Conservation (phyloP, 768 basidiomycete genomes). For the Zangia roseola region DNA sequence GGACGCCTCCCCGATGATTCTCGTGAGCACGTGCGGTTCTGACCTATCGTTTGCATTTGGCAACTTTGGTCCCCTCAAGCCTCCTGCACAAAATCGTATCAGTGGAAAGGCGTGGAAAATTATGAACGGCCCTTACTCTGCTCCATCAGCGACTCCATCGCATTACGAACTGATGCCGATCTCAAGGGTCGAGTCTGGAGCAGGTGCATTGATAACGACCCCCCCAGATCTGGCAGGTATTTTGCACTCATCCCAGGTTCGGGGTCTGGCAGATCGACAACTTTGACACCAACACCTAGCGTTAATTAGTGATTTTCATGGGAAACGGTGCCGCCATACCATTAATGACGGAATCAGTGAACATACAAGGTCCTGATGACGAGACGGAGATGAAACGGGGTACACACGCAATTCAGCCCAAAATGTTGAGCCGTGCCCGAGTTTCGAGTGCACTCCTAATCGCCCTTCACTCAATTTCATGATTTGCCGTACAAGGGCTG, state of each 20-base stretch:
- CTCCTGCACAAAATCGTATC: slow-evolving; percentile 36
- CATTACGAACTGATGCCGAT: slow-evolving; percentile 30
- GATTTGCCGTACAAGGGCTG: slow-evolving; percentile 77
- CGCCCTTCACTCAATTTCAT: slow-evolving; percentile 74
- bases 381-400: slow-evolving; percentile 11
- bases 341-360: slow-evolving; percentile 5
- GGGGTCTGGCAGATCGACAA: slow-evolving; percentile 33
- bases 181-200: slow-evolving; percentile 14
- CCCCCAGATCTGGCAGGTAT: slow-evolving; percentile 22
- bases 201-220: slow-evolving; percentile 27
- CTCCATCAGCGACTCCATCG: slow-evolving; percentile 68
- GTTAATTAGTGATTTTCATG: slow-evolving; percentile 31
- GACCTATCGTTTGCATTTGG: slow-evolving; percentile 35
- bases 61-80: slow-evolving; percentile 55
- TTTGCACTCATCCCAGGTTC: slow-evolving; percentile 22
- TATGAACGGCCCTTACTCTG: slow-evolving; percentile 38
- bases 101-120: not conserved
- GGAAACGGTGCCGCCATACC: slow-evolving; percentile 3
- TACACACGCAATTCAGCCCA: slow-evolving; percentile 76
- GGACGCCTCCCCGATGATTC: slow-evolving; percentile 43
- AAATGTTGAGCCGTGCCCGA: slow-evolving; percentile 76
- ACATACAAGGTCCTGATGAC: slow-evolving; percentile 9
- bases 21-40: slow-evolving; percentile 36
- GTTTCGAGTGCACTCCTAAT: slow-evolving; percentile 63
- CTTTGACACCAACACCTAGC: slow-evolving; percentile 66